These are phyloP conservation scores for Helianthus tuberosus DNA, from an alignment of 129 eudicot genomes.

Conservation along the genomic window DNA sequence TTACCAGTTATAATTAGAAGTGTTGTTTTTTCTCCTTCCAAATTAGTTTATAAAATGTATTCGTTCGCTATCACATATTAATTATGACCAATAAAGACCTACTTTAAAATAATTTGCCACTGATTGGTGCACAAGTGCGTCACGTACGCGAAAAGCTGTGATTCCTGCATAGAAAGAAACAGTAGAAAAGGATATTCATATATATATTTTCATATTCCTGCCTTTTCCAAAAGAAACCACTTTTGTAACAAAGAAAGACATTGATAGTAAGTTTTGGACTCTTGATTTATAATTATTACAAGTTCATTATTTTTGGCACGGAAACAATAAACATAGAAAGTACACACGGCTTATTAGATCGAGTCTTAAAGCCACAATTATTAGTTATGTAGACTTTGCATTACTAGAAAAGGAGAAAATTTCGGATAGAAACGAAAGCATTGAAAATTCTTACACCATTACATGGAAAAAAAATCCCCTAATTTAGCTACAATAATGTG, in stretches of 20 bases:
- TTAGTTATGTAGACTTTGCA: background rate
- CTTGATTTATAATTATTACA: slow-evolving; percentile 18
- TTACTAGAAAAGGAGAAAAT: no score
- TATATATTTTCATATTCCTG: slow-evolving; percentile 27
- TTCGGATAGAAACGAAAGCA: no score
- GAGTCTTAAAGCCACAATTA: background rate
- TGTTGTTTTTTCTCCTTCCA: slow-evolving; percentile 27
- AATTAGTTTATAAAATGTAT: slow-evolving; percentile 37
- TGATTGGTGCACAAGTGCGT: slow-evolving; percentile 50
- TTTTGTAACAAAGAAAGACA: slow-evolving; percentile 13
- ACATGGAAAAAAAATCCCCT: no score
- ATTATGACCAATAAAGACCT: slow-evolving; percentile 39
- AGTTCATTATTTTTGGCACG: background rate
- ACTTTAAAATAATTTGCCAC: slow-evolving; percentile 44
- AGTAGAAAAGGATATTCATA: slow-evolving; percentile 34
- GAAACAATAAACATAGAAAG: background rate
- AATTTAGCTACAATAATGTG: no score
- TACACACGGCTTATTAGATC: no score
- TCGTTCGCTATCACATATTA: slow-evolving; percentile 32
- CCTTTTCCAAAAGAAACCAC: slow-evolving; percentile 21
- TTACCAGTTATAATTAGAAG: slow-evolving; percentile 35
- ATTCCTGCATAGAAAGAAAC: slow-evolving; percentile 38
- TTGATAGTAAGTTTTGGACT: slow-evolving; percentile 13
- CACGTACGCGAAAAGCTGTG: slow-evolving; percentile 24
- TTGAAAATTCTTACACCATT: no score